A percentile compares a stretch with the other conserved stretches of the same genome.
phyloP scores from a whole-genome alignment of 164 flowering plant genomes.

The Berberis vulgaris region DNA sequence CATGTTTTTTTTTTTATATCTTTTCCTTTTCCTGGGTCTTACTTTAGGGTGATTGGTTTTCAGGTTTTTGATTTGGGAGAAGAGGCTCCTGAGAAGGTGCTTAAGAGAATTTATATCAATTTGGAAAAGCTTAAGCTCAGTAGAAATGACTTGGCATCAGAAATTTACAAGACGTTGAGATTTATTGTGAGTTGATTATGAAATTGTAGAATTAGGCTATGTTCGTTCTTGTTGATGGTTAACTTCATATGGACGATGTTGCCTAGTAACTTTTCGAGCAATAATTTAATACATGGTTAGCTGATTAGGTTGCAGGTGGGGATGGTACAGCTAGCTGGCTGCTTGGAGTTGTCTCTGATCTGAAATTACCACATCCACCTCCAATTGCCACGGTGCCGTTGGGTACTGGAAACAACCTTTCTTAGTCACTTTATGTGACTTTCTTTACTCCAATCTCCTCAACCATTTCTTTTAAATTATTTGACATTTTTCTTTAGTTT shows the following conservation, averaged over 20 bases:
- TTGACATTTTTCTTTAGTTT: not conserved
- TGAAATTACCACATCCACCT: conserved; percentile 57
- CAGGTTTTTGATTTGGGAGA: conserved; percentile 78
- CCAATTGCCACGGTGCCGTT: conserved; percentile 64
- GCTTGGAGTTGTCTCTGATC: too few relatives aligned
- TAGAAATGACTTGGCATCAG: conserved; percentile 37
- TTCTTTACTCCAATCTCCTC: not conserved
- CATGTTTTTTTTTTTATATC: too few relatives aligned
- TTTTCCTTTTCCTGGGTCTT: not conserved
- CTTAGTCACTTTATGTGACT: not conserved
- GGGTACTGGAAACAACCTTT: too few relatives aligned
- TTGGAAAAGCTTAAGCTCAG: conserved; percentile 37
- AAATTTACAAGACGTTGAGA: conserved; percentile 50
- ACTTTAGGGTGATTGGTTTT: conserved; percentile 3
- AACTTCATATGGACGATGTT: too few relatives aligned
- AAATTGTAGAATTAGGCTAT: not conserved
- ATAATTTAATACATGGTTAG: not conserved
- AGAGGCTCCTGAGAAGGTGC: conserved; percentile 61
- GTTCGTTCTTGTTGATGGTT: too few relatives aligned
- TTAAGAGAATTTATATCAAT: conserved; percentile 40
- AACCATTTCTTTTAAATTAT: not conserved
- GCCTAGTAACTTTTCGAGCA: not conserved
- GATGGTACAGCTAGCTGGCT: too few relatives aligned
- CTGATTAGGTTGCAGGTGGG: conserved; percentile 62
- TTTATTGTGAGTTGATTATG: conserved; percentile 52